phyloP scores from a whole-genome alignment of 192 early-diverging fungal genomes.

The Linnemannia zychae region DNA sequence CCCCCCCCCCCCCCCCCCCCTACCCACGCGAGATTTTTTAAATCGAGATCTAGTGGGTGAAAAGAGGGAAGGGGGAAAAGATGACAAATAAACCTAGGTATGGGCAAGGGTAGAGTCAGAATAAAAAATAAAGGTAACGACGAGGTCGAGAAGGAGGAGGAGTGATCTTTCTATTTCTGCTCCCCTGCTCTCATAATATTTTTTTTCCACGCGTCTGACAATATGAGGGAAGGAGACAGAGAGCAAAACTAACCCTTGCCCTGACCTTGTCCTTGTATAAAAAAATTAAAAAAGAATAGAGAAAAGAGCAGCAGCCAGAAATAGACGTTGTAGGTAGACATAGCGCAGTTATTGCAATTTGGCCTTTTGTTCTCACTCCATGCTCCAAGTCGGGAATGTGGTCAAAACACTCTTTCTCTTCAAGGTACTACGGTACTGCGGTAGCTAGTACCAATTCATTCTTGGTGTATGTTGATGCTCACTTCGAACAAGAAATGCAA shows the following conservation, averaged over 20 bases:
- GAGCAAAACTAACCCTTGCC: background rate
- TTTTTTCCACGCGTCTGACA: conserved; percentile 1
- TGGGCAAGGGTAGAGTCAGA: background rate
- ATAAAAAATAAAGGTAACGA: background rate
- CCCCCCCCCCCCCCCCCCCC: too few species aligned
- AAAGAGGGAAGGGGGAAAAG: too few species aligned
- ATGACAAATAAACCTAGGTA: background rate
- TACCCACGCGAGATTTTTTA: background rate
- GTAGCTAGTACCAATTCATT: background rate
- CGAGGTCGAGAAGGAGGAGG: background rate
- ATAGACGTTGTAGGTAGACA: conserved; percentile 2
- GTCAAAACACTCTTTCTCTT: background rate
- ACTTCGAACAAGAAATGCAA: background rate
- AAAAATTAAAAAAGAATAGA: too few species aligned
- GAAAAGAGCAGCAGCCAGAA: background rate
- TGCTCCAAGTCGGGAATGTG: background rate
- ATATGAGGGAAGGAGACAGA: background rate
- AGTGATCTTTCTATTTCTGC: background rate
- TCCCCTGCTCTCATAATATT: background rate
- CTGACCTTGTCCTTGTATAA: too few species aligned
- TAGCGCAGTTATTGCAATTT: conserved; percentile 8
- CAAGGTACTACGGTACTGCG: background rate
- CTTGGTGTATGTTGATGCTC: background rate
- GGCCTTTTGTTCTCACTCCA: background rate
- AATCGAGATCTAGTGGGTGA: background rate